phyloP scores from a whole-genome alignment of 2,329 filamentous ascomycete genomes.

The Hypoxylon rubiginosum region DNA sequence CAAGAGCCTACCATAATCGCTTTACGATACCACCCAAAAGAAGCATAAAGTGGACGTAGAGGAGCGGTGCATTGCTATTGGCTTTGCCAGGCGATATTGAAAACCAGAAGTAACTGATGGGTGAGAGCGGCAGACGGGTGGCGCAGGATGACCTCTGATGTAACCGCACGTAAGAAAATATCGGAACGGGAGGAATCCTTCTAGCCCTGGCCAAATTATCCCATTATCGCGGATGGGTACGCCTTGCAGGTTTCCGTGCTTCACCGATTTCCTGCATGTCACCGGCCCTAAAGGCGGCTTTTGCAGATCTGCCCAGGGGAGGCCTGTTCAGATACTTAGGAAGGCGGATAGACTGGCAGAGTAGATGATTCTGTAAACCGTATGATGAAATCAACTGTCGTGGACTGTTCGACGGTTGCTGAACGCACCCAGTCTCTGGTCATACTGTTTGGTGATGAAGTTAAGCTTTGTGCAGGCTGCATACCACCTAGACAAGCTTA shows the following conservation, averaged over 20 bases:
- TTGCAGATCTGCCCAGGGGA: background rate
- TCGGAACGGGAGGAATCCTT: constrained; percentile 1
- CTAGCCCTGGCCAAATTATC: background rate
- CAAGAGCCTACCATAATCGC: background rate
- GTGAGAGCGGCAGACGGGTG: background rate
- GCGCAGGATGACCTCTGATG: background rate
- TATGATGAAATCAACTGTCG: background rate
- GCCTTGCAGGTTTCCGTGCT: background rate
- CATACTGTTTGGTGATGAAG: background rate
- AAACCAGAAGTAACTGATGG: background rate
- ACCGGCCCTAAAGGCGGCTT: background rate
- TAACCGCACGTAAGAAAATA: background rate
- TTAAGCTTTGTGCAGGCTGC: constrained; percentile 1
- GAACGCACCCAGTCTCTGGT: background rate
- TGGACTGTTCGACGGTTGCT: background rate
- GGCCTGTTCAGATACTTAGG: background rate
- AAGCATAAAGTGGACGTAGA: background rate
- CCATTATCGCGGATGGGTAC: background rate
- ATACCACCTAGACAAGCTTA: constrained; percentile 1
- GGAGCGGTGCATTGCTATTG: background rate
- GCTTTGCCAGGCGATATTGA: background rate
- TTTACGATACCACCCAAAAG: background rate
- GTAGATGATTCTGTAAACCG: background rate
- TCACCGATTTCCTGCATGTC: constrained; percentile 2
- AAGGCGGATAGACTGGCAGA: background rate